These are phyloP conservation scores for Skeletonema marinoi DNA, from an alignment of 108 stramenopile species.

Conservation along the genomic window DNA sequence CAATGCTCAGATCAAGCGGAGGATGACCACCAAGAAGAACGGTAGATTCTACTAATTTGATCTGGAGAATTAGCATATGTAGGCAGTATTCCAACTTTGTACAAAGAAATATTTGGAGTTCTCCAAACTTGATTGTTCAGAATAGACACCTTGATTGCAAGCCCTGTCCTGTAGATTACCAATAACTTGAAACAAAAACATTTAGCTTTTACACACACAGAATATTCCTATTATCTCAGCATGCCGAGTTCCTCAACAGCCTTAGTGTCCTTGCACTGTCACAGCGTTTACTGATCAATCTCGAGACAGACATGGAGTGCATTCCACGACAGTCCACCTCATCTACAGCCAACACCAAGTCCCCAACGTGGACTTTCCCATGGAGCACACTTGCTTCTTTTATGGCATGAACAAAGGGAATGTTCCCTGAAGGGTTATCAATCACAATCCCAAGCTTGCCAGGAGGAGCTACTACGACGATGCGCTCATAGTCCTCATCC, in stretches of 20 bases:
- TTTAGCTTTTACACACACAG: not conserved
- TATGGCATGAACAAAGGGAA: conserved; percentile 85
- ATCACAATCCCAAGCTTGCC: conserved; percentile 90
- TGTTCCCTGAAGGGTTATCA: conserved; percentile 76
- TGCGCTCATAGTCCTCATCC: conserved; percentile 14
- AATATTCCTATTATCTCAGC: not conserved
- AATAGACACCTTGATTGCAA: not conserved
- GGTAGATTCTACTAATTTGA: conserved; percentile 16
- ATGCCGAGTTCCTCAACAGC: not conserved
- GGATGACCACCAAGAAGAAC: conserved; percentile 39
- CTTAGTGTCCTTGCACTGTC: conserved; percentile 39
- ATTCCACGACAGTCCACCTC: conserved; percentile 81
- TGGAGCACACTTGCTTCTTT: conserved; percentile 77
- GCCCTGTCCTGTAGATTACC: not conserved
- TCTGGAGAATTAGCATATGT: not conserved
- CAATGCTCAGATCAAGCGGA: conserved; percentile 36
- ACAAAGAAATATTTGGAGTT: not conserved
- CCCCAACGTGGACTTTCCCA: conserved; percentile 71
- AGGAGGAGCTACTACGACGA: conserved; percentile 45
- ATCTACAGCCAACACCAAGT: conserved; percentile 81
- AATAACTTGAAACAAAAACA: not conserved
- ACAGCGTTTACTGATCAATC: conserved; percentile 59
- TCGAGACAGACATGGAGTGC: conserved; percentile 78
- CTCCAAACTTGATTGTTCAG: not conserved
- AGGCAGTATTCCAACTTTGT: not conserved